Base-by-base conservation (phyloP, 495 filamentous ascomycete species). In the Penicillium taxi region DNA sequence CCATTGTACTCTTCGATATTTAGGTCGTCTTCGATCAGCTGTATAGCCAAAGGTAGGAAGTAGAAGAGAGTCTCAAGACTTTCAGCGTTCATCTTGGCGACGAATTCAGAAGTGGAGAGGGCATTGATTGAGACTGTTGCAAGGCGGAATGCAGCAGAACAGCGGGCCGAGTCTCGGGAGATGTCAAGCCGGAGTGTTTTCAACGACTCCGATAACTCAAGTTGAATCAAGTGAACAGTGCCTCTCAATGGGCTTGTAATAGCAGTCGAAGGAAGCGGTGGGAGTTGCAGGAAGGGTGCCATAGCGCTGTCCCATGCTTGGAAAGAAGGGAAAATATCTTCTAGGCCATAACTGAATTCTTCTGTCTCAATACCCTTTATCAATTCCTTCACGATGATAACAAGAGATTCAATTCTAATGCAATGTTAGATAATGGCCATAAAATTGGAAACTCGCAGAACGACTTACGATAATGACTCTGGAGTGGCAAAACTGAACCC, bases 201-300 rank as follows among this genome's bases (percentile, higher is more conserved):
- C 25, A 51, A 53, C 5, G 51, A 44, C 3, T 53, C 50, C 7
- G 66, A 32, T 32, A 53, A 18, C 14, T 65, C 19, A 26, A 41
- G 32, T 26, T 73, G 54, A 0, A 82, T 67, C 4, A 96, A 57
- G 44, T 83, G 77, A 19, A 89, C 75, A 8, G 72, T 72, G 9
- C 85, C 85, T 5, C 74, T 75, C 14, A 95, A 57, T 7, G 74
- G 70, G 51, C 78, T 85, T 4, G 81, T 83, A 6, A 93, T 71
- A 6, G 84, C 74, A 5, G 88, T 55, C 6, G 83, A 80, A 9
- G 68, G 61, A 27, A 72, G 73, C 9, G 82, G 78, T 15, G 63
- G 47, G 5, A 65, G 50, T 24, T 67, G 53, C 11, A 91, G 62
- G 48, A 90, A 79, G 2, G 62, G 67, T 0, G 35, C 43, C n/a